Conservation (phyloP, 768 basidiomycete species). For the Kwoniella heveanensis region DNA sequence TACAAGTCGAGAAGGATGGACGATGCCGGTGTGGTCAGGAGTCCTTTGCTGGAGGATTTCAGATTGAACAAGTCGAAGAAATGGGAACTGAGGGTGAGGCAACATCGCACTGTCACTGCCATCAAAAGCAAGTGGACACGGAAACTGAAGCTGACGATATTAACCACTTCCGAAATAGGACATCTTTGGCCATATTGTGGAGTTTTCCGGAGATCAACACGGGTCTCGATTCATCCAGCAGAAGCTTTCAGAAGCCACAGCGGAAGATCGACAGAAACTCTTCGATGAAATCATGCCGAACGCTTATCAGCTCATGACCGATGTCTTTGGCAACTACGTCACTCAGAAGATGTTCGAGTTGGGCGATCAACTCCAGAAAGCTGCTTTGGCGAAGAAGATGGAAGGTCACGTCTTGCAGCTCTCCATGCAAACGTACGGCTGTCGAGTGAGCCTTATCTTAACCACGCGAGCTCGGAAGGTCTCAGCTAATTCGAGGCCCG, state of each 20-base stretch:
- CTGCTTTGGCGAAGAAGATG: constrained; percentile 69
- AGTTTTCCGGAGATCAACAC: constrained; percentile 92
- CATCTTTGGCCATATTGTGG: constrained; percentile 78
- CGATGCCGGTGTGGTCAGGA: constrained; percentile 60
- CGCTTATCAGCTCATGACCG: constrained; percentile 75
- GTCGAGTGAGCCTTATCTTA: constrained; percentile 65
- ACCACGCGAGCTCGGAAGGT: no score
- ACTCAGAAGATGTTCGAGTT: constrained; percentile 92
- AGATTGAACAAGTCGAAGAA: constrained; percentile 71
- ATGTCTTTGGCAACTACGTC: constrained; percentile 96
- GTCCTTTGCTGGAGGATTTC: constrained; percentile 80
- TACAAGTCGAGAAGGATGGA: constrained; percentile 12
- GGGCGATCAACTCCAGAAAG: constrained; percentile 75
- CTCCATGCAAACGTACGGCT: constrained; percentile 92
- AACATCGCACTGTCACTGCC: not conserved
- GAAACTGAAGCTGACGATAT: not conserved
- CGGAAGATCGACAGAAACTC: constrained; percentile 74
- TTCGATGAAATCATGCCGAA: constrained; percentile 88
- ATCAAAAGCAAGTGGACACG: no score
- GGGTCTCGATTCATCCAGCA: constrained; percentile 98
- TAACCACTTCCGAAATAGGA: no score
- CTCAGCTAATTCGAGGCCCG: no score
- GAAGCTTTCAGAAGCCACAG: constrained; percentile 73
- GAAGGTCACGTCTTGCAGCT: constrained; percentile 74
- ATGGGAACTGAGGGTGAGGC: constrained; percentile 76